Percentiles rank a stretch among this genome's conserved stretches.
Evolutionary conservation across 441 rosid genomes (phyloP).

Genomic region (Syzygium malaccense): DNA sequence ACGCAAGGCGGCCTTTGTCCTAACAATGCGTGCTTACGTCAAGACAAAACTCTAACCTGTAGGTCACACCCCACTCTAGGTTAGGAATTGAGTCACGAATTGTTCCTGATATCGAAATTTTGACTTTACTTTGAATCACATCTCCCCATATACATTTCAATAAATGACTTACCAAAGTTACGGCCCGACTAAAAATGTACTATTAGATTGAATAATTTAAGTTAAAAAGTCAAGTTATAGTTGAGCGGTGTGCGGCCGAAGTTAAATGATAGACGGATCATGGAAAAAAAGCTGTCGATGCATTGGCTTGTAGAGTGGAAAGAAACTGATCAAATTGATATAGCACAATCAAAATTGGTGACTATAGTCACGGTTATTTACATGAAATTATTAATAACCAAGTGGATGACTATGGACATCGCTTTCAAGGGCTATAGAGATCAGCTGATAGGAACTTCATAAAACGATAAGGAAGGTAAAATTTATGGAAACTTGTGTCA

Average conservation of each 20-base stretch:
- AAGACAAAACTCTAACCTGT: neutral
- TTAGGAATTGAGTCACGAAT: neutral
- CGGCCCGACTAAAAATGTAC: neutral
- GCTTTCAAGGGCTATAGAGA: neutral
- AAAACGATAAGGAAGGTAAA: neutral
- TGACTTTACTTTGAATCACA: neutral
- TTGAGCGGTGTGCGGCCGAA: neutral
- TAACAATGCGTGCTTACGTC: accelerated
- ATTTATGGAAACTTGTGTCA: neutral
- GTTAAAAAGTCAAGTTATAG: neutral
- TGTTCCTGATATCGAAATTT: neutral
- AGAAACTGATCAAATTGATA: neutral
- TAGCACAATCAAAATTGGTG: neutral
- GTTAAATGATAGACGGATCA: neutral
- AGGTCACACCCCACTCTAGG: neutral
- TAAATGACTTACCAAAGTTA: neutral
- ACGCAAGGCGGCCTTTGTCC: neutral
- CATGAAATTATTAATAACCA: neutral
- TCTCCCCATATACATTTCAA: neutral
- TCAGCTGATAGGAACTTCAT: neutral
- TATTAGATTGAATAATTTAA: neutral
- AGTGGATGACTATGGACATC: neutral
- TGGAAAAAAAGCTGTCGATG: neutral
- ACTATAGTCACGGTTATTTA: neutral
- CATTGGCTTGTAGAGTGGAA: neutral